A percentile compares a stretch with the other conserved stretches of the same genome.
Evolutionary conservation across 805 yeast genomes (phyloP).

Genomic region (Debaryomyces maramus): DNA sequence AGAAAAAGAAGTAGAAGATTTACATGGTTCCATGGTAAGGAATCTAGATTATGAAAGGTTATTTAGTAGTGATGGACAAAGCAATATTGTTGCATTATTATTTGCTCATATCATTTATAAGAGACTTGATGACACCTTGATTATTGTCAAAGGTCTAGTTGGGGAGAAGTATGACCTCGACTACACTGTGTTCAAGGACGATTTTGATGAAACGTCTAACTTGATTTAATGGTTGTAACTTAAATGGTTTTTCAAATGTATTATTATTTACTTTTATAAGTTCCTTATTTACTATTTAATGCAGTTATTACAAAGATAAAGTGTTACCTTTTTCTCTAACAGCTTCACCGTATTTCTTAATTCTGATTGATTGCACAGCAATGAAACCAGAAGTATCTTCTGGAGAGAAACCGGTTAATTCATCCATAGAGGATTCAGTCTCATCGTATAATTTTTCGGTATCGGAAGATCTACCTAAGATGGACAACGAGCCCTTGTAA

Average conservation of each 20-base stretch:
- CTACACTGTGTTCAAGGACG: slow-evolving; percentile 6
- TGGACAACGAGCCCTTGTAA: slow-evolving; percentile 83
- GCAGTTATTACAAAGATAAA: slow-evolving; percentile 41
- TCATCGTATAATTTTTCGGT: slow-evolving; percentile 98
- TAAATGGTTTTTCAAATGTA: slow-evolving; percentile 1
- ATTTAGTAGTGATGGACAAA: slow-evolving; percentile 32
- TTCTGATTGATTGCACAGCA: slow-evolving; percentile 96
- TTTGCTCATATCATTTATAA: slow-evolving; percentile 31
- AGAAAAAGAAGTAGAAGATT: slow-evolving; percentile 4
- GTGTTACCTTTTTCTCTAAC: slow-evolving; percentile 75
- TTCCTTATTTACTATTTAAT: background rate
- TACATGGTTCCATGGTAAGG: slow-evolving; percentile 15
- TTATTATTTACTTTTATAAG: background rate
- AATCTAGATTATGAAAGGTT: slow-evolving; percentile 26
- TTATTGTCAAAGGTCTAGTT: slow-evolving; percentile 30
- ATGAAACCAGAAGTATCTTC: slow-evolving; percentile 97
- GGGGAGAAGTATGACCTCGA: slow-evolving; percentile 34
- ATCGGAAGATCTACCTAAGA: slow-evolving; percentile 91
- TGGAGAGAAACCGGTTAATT: slow-evolving; percentile 95
- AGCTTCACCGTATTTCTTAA: slow-evolving; percentile 96
- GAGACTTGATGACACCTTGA: slow-evolving; percentile 28
- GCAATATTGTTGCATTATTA: slow-evolving; percentile 25
- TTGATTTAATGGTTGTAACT: too few relatives aligned
- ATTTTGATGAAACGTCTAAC: background rate
- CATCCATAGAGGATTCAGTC: slow-evolving; percentile 98